Evolutionary conservation across 2,329 filamentous ascomycete species (phyloP).

Genomic region (Trichoderma polysporum): DNA sequence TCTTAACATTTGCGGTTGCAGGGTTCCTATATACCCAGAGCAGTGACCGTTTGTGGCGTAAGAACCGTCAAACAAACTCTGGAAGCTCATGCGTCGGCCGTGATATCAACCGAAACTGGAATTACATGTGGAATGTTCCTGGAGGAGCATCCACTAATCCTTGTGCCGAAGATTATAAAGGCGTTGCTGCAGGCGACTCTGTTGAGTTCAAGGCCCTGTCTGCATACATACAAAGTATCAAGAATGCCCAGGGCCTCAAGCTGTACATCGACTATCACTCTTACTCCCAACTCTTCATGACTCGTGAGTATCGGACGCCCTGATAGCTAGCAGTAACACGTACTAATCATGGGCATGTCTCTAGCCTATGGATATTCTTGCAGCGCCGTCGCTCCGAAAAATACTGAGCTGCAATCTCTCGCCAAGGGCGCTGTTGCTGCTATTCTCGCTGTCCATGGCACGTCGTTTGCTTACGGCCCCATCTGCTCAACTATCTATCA

Average conservation of each 20-base stretch:
- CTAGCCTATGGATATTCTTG: constrained; percentile 60
- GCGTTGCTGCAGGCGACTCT: constrained; percentile 43
- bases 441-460: constrained; percentile 45
- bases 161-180: constrained; percentile 51
- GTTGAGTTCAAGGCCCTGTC: constrained; percentile 53
- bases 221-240: constrained; percentile 34
- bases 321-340: background rate
- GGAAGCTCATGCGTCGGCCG: constrained; percentile 48
- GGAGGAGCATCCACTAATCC: constrained; percentile 53
- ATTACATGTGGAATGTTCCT: constrained; percentile 49
- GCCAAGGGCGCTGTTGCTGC: constrained; percentile 50
- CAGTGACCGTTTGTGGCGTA: constrained; percentile 59
- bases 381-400: constrained; percentile 44
- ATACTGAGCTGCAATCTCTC: constrained; percentile 49
- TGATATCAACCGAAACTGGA: constrained; percentile 63
- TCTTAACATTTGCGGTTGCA: constrained; percentile 25
- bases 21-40: constrained; percentile 61
- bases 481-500: constrained; percentile 63
- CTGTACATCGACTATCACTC: constrained; percentile 66
- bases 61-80: constrained; percentile 50
- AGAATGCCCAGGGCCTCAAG: constrained; percentile 49
- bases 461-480: constrained; percentile 45
- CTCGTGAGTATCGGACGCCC: constrained; percentile 57
- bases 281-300: constrained; percentile 60
- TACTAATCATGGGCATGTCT: constrained; percentile 45